Conservation (phyloP, 2,329 filamentous ascomycete genomes). For the Grosmannia clavigera region DNA sequence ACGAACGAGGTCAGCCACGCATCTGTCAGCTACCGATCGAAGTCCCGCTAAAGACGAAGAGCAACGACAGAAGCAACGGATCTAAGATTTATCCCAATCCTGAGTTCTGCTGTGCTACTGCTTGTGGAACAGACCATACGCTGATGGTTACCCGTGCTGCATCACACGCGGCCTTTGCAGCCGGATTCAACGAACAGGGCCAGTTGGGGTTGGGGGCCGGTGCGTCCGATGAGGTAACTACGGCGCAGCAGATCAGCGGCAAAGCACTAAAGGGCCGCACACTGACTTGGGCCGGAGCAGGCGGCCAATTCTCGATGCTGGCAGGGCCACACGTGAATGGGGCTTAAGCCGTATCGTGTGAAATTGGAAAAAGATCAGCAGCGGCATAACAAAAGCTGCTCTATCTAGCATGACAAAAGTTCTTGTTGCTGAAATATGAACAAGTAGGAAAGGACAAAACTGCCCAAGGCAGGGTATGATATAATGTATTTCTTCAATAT, state of each 20-base stretch:
- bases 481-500: no score
- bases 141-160: slow-evolving; percentile 40
- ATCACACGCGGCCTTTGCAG: slow-evolving; percentile 43
- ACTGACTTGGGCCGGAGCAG: slow-evolving; percentile 49
- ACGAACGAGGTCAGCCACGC: neutral
- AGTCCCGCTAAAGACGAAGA: neutral
- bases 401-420: no score
- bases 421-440: no score
- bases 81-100: neutral
- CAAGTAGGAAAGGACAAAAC: no score
- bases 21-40: slow-evolving; percentile 29
- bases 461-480: no score
- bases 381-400: no score
- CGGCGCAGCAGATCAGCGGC: neutral
- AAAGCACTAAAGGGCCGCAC: slow-evolving; percentile 23
- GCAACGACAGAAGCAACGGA: neutral
- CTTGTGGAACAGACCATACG: slow-evolving; percentile 49
- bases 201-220: slow-evolving; percentile 38
- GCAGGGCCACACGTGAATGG: slow-evolving; percentile 5
- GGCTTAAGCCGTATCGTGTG: neutral
- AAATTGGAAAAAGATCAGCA: no score
- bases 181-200: slow-evolving; percentile 47
- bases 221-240: slow-evolving; percentile 37
- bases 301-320: slow-evolving; percentile 41
- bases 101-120: slow-evolving; percentile 19